phyloP scores from a whole-genome alignment of 768 basidiomycete genomes.

The Mrakia frigida region DNA sequence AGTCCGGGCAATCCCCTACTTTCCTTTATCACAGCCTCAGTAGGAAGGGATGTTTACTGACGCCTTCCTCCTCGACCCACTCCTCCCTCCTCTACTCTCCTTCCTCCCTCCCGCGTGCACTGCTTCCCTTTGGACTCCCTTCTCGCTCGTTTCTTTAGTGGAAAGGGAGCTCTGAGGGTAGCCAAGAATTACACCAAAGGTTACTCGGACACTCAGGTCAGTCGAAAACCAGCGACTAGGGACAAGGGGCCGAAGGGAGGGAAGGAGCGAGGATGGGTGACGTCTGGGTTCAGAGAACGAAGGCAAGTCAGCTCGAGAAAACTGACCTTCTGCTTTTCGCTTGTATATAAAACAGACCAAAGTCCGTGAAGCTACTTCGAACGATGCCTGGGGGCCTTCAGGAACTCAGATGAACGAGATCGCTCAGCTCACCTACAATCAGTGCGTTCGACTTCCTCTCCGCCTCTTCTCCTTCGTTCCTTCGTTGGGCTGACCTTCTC shows the following conservation, averaged over 20 bases:
- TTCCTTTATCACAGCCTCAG: too few relatives aligned
- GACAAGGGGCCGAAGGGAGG: too few relatives aligned
- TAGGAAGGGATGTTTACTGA: neutral
- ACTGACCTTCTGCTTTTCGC: neutral
- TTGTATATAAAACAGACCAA: constrained; percentile 61
- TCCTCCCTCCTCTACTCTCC: neutral
- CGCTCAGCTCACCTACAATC: constrained; percentile 93
- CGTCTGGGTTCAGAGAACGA: neutral
- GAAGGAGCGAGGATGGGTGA: neutral
- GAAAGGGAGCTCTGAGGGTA: constrained; percentile 30
- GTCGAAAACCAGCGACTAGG: neutral
- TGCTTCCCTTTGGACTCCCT: neutral
- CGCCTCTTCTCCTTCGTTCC: neutral
- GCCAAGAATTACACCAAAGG: constrained; percentile 43
- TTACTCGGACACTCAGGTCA: constrained; percentile 66
- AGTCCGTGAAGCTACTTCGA: constrained; percentile 91
- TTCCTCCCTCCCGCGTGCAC: neutral
- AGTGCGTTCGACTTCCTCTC: constrained; percentile 55
- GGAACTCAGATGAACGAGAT: constrained; percentile 99
- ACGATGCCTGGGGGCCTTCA: constrained; percentile 96
- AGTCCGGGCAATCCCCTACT: neutral
- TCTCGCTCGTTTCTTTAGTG: neutral
- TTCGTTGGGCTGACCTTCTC: neutral
- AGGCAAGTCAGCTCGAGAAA: neutral
- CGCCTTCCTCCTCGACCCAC: neutral